Base-by-base conservation (phyloP, 352 stramenopile genomes). In the Globisporangium polare region DNA sequence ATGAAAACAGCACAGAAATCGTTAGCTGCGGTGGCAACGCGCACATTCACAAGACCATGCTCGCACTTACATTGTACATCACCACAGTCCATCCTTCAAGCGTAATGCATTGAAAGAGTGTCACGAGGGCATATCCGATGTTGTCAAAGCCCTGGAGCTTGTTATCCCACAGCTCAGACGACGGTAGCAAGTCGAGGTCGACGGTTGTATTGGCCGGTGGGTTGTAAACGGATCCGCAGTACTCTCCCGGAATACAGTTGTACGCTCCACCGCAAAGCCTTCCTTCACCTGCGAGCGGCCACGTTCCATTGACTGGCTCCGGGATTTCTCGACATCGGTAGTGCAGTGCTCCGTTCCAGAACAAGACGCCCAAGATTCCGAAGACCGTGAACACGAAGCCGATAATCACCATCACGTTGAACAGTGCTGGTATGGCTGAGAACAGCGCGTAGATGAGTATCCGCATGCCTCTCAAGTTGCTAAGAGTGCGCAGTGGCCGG, bases 31-130 rank as follows among this genome's bases (percentile, higher is more conserved):
- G 22, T 10, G 1, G 0, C 1, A 9, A 13, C 0, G 18, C 8
- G 8, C 20, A 52, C 20, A 22, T 12, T 18, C 15, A 35, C 17
- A 37, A 22, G 3, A n/a, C 54, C 26, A 52, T 27, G 17, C 18
- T 13, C 22, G 56, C 54, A 74, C 90, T 71, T 63, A 96, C 78
- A 51, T 85, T 83, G 55, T 94, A 88, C 80, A 96, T 96, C 45
- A 96, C 73, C 24, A 73, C 63, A 0, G 73, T 88, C 91, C 91
- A 97, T 1, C 90, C 90, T 73, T 97, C 89, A 5, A 96, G 71
- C 20, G 89, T 97, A 41, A 97, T 83, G 20, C 77, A 77, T 64
- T 96, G 87, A 53, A 97, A 95, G n/a, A 96, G 75, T 13, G 86
- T 92, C 17, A 97, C 31, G 33, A 96, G 83, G 8, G 86, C 77